These are phyloP conservation scores for Aureobasidium sp. DNA, from an alignment of 2,329 filamentous ascomycete genomes.

Conservation along the genomic window DNA sequence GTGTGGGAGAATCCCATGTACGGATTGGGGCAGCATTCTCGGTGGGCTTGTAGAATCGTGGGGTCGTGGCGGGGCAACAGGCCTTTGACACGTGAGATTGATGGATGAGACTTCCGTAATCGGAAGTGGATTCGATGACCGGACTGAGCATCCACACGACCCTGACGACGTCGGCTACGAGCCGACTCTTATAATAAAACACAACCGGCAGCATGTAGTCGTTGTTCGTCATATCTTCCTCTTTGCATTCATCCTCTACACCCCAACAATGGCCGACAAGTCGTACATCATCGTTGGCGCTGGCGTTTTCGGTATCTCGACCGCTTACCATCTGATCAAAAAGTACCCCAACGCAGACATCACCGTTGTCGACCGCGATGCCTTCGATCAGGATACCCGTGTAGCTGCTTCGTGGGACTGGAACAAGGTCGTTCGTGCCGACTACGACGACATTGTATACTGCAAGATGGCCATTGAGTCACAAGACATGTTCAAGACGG, in stretches of 20 bases:
- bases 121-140: slow-evolving; percentile 13
- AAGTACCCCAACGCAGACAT: slow-evolving; percentile 36
- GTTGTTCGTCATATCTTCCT: background rate
- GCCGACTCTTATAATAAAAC: background rate
- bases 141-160: background rate
- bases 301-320: slow-evolving; percentile 35
- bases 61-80: background rate
- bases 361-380: slow-evolving; percentile 35
- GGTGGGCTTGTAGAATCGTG: background rate
- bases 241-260: background rate
- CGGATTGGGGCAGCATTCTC: background rate
- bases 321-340: slow-evolving; percentile 34
- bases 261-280: slow-evolving; percentile 8
- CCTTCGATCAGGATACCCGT: slow-evolving; percentile 27
- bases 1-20: background rate
- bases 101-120: slow-evolving; percentile 13
- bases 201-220: slow-evolving; percentile 7
- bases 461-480: slow-evolving; percentile 59
- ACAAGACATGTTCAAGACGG: slow-evolving; percentile 53
- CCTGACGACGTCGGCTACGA: background rate
- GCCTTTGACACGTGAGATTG: background rate
- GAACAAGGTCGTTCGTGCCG: slow-evolving; percentile 65
- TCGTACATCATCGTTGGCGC: slow-evolving; percentile 31
- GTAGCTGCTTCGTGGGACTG: slow-evolving; percentile 63
- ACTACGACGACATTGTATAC: slow-evolving; percentile 60